These are phyloP conservation scores for Pelargonium myrrhifolium DNA, from an alignment of 441 rosid species.

Conservation along the genomic window DNA sequence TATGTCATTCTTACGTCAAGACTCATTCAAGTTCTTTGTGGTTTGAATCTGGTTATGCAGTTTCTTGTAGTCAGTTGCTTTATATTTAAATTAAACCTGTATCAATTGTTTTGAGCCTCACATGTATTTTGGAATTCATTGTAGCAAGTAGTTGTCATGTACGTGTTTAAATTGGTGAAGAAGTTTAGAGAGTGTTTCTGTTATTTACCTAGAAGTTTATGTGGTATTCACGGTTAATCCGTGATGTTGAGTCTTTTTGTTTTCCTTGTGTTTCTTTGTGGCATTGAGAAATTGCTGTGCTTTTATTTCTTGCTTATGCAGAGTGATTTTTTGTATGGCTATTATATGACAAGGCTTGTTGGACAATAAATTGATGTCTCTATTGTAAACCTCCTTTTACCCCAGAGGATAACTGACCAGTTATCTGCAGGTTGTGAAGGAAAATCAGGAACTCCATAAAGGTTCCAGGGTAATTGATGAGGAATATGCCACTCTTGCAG, in stretches of 20 bases:
- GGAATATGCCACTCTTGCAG: conserved; percentile 94
- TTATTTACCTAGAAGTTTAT: not conserved
- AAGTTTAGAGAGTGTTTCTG: not conserved
- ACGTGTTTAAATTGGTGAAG: not conserved
- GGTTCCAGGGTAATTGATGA: conserved; percentile 70
- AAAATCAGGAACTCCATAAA: conserved; percentile 88
- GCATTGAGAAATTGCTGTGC: not conserved
- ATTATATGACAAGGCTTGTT: conserved; percentile 9
- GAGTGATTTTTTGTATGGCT: not conserved
- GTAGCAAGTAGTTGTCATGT: not conserved
- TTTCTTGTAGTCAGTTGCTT: not conserved
- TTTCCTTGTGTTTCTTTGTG: not conserved
- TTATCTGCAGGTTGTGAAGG: conserved; percentile 75
- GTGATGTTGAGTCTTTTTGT: not conserved
- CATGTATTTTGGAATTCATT: not conserved
- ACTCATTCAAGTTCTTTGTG: not conserved
- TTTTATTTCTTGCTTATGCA: not conserved
- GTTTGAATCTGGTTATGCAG: conserved; percentile 1
- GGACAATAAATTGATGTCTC: conserved; percentile 5
- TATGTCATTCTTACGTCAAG: not conserved
- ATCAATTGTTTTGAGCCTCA: conserved; percentile 1
- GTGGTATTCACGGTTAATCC: not conserved
- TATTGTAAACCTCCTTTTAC: not conserved
- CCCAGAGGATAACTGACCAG: conserved; percentile 3
- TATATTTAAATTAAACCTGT: not conserved